Evolutionary conservation across 1,139 yeast species (phyloP).

Genomic region (Magnusiomyces fungicola): DNA sequence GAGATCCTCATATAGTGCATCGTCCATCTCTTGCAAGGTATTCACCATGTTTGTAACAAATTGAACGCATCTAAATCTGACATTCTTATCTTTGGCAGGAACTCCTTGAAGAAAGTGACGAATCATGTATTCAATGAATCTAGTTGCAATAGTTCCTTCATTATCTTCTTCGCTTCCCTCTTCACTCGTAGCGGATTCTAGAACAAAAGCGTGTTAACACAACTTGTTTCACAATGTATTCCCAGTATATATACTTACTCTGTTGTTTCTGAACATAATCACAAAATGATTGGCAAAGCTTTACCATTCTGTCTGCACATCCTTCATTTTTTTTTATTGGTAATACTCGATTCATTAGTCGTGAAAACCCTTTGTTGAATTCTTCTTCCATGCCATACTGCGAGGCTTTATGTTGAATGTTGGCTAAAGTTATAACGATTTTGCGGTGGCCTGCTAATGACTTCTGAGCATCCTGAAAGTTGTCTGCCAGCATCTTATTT

Average conservation of each 20-base stretch:
- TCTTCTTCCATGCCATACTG: constrained; percentile 46
- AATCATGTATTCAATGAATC: constrained; percentile 56
- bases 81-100: constrained; percentile 67
- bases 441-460: constrained; percentile 72
- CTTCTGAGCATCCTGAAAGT: constrained; percentile 75
- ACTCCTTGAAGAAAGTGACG: constrained; percentile 67
- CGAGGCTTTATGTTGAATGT: constrained; percentile 51
- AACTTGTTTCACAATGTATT: neutral
- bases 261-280: constrained; percentile 40
- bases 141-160: constrained; percentile 31
- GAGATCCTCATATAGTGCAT: constrained; percentile 58
- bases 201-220: neutral
- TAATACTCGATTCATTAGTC: constrained; percentile 55
- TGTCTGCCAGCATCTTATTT: constrained; percentile 42
- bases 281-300: constrained; percentile 63
- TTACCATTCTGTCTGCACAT: constrained; percentile 71
- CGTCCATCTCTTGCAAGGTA: constrained; percentile 69
- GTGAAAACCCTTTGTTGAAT: constrained; percentile 54
- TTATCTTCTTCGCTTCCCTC: constrained; percentile 35
- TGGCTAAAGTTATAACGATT: constrained; percentile 55
- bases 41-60: constrained; percentile 66
- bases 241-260: constrained; percentile 22
- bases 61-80: constrained; percentile 76
- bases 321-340: constrained; percentile 64
- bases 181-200: no score